These are phyloP conservation scores for Physcia stellaris DNA, from an alignment of 495 filamentous ascomycete genomes.

Conservation along the genomic window DNA sequence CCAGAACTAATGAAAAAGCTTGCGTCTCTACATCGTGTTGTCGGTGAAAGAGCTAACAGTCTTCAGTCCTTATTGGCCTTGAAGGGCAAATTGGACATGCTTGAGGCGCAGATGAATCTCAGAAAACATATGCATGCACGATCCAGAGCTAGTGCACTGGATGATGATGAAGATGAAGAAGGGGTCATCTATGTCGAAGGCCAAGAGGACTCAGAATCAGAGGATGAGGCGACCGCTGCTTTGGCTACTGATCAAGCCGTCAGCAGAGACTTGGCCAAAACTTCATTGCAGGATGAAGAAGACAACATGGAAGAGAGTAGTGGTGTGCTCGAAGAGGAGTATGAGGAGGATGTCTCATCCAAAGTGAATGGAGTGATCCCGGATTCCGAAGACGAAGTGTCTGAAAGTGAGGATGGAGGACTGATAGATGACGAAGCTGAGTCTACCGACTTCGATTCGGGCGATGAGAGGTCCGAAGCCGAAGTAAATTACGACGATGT, in stretches of 20 bases:
- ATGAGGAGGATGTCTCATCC: slow-evolving; percentile 11
- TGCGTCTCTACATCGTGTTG: slow-evolving; percentile 61
- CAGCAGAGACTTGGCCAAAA: slow-evolving; percentile 14
- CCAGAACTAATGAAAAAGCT: slow-evolving; percentile 65
- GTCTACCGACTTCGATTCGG: slow-evolving; percentile 15
- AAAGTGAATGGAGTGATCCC: slow-evolving; percentile 10
- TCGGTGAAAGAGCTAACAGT: slow-evolving; percentile 71
- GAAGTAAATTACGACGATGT: slow-evolving; percentile 14
- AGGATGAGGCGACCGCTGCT: slow-evolving; percentile 33
- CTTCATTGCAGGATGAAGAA: slow-evolving; percentile 7
- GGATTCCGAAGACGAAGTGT: slow-evolving; percentile 20
- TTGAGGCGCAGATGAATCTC: slow-evolving; percentile 73
- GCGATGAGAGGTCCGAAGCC: slow-evolving; percentile 9
- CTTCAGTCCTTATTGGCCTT: slow-evolving; percentile 73
- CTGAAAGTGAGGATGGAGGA: slow-evolving; percentile 12
- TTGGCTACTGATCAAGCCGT: slow-evolving; percentile 27
- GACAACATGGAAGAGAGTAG: background rate
- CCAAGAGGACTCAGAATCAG: slow-evolving; percentile 30
- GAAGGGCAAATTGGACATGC: slow-evolving; percentile 85
- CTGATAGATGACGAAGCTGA: slow-evolving; percentile 15
- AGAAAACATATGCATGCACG: slow-evolving; percentile 44
- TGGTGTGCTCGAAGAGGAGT: slow-evolving; percentile 1
- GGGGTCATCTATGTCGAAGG: slow-evolving; percentile 83
- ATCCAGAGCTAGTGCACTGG: slow-evolving; percentile 24
- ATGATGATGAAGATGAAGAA: slow-evolving; percentile 40